Conservation (phyloP, 345 rosid genomes). For the Euclidium syriacum region DNA sequence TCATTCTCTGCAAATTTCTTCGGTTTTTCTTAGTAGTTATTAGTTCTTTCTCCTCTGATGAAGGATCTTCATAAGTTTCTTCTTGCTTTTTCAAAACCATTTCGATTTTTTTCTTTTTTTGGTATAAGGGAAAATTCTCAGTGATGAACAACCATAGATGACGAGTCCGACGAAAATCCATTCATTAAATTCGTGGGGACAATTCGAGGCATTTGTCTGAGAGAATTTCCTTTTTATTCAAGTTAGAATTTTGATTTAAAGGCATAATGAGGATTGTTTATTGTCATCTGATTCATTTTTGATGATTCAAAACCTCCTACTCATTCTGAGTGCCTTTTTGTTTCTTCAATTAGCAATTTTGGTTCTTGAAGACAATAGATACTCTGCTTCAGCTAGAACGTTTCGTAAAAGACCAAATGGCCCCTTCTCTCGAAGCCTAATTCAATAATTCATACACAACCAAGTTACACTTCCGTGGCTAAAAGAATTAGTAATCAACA, state of each 20-base stretch:
- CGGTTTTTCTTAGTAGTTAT: background rate
- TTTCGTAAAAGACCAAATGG: background rate
- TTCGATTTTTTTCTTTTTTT: too few relatives aligned
- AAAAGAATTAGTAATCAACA: too few relatives aligned
- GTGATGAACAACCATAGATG: conserved; percentile 54
- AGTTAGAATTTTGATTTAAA: too few relatives aligned
- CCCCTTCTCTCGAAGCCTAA: too few relatives aligned
- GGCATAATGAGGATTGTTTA: conserved; percentile 38
- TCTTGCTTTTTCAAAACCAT: background rate
- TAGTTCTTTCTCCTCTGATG: background rate
- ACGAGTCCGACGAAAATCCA: conserved; percentile 61
- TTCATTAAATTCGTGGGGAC: conserved; percentile 53
- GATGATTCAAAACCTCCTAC: conserved; percentile 48
- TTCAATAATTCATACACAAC: too few relatives aligned
- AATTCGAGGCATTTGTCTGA: conserved; percentile 72
- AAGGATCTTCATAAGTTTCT: background rate
- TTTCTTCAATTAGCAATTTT: background rate
- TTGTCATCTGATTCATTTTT: conserved; percentile 19
- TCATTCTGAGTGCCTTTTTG: conserved; percentile 44
- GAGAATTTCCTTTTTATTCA: conserved; percentile 27
- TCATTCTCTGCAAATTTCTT: too few relatives aligned
- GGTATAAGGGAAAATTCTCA: conserved; percentile 28
- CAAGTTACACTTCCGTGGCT: too few relatives aligned
- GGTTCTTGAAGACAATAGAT: too few relatives aligned
- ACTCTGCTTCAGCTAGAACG: background rate